Evolutionary conservation across 2,329 filamentous ascomycete species (phyloP).

Genomic region (Colletotrichum melonis): DNA sequence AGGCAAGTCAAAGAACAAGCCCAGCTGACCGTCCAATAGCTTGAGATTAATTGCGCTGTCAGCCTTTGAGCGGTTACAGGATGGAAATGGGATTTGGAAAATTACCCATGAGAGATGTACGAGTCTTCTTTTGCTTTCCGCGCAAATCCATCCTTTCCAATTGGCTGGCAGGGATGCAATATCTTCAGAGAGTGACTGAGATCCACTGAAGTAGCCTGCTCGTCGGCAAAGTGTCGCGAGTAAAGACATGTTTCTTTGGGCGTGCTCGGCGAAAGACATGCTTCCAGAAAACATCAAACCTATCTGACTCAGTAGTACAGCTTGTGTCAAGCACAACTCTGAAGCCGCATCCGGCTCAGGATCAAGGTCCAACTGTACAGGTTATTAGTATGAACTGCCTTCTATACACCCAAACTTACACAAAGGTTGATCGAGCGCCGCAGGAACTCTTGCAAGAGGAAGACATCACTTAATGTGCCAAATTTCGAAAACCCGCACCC

Average conservation of each 20-base stretch:
- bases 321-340: neutral
- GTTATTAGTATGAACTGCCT: neutral
- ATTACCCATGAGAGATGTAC: neutral
- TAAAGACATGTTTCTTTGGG: slow-evolving; percentile 13
- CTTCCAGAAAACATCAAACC: slow-evolving; percentile 14
- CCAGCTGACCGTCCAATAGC: neutral
- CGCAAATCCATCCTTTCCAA: neutral
- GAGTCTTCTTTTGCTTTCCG: neutral
- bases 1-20: slow-evolving; percentile 1
- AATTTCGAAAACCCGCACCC: neutral
- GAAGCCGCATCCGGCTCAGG: neutral
- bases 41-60: neutral
- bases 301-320: neutral
- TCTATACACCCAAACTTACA: neutral
- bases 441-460: neutral
- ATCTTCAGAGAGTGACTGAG: neutral
- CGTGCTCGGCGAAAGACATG: slow-evolving; percentile 13
- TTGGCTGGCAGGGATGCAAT: neutral
- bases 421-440: neutral
- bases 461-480: neutral
- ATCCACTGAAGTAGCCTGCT: neutral
- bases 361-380: neutral
- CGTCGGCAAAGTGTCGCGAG: neutral
- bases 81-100: neutral
- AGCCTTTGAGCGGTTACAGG: too few species aligned